Evolutionary conservation across 2,329 filamentous ascomycete genomes (phyloP), one percentile per base, ranked within the genome.

Genomic region (Colletotrichum acutatum): DNA sequence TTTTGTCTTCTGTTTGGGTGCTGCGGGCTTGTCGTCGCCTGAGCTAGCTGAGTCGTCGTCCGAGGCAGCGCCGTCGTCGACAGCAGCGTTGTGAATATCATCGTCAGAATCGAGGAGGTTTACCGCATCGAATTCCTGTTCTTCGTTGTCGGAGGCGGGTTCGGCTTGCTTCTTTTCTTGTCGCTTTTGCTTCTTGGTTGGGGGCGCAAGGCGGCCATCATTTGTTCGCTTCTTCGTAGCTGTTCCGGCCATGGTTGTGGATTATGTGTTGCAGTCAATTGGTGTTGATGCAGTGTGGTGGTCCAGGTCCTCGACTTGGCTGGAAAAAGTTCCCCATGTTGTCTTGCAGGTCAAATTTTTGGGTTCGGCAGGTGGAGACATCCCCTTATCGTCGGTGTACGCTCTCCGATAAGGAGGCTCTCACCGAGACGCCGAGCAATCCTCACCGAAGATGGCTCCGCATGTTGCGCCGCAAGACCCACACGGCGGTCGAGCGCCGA

Each of bases 31-130:
- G 3, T 83, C 82, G 14, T 84, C 83, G 11, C 76, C 77, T n/a
- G 80, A 79, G 6, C 81, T 82, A 73, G 80, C 83, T 7, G 80
- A 81, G 2, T 78, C 78, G 16, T 82, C 80, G 14, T 80, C 84
- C 0, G 83, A 84, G 16, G 77, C 80, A 11, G 81, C 83, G 54
- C 85, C 83, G 54, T 90, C 87, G 72, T 90, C 88, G 22, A 86
- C 87, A 6, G 80, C 79, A 54, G 86, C 85, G 75, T 89, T 87
- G 76, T 89, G 85, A 65, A 90, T 84, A 66, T 90, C 87, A 68
- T 90, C 88, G 76, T 90, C 88, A 5, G 88, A 90, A 78, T 90
- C 88, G 62, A 89, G 83, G 19, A 90, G 82, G 75, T 89, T 85
- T 74, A 89, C 86, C 2, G 88, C 84, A 34, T 85, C 80, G 78